Evolutionary conservation across 257 asterid species (phyloP).

Genomic region (Nicotiana sylvestris): DNA sequence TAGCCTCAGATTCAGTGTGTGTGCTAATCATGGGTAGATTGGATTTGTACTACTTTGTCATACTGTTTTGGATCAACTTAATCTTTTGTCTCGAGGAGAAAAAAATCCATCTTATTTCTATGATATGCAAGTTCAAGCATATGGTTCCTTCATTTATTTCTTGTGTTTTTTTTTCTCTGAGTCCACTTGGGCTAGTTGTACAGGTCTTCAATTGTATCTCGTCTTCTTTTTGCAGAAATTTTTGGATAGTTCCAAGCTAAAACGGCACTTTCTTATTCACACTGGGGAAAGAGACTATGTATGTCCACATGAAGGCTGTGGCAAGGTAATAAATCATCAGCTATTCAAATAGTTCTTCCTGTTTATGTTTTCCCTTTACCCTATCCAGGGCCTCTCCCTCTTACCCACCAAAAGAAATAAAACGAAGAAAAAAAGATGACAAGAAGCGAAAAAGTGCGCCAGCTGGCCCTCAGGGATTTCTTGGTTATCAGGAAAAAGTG

Average conservation of each 20-base stretch:
- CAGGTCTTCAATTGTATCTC: not conserved
- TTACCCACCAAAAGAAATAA: not conserved
- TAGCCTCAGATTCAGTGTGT: not conserved
- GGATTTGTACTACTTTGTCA: not conserved
- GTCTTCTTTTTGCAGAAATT: conserved; percentile 64
- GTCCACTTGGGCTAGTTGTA: not conserved
- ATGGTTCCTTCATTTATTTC: not conserved
- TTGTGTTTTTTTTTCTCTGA: not conserved
- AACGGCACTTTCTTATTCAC: conserved; percentile 93
- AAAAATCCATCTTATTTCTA: not conserved
- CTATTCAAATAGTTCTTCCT: not conserved
- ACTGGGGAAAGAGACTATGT: conserved; percentile 94
- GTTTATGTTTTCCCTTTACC: not conserved
- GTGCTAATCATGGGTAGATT: not conserved
- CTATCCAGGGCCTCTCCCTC: not conserved
- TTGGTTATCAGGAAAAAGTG: not conserved
- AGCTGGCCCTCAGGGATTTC: not conserved
- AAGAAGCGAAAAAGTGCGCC: not conserved
- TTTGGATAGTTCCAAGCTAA: conserved; percentile 96
- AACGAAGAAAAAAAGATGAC: not conserved
- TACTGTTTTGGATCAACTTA: not conserved
- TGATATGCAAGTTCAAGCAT: not conserved
- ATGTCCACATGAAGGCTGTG: conserved; percentile 99
- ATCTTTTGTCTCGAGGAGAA: not conserved
- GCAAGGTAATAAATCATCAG: conserved; percentile 59